These are phyloP conservation scores for Globisporangium solare DNA, from an alignment of 352 stramenopile genomes.

Conservation along the genomic window DNA sequence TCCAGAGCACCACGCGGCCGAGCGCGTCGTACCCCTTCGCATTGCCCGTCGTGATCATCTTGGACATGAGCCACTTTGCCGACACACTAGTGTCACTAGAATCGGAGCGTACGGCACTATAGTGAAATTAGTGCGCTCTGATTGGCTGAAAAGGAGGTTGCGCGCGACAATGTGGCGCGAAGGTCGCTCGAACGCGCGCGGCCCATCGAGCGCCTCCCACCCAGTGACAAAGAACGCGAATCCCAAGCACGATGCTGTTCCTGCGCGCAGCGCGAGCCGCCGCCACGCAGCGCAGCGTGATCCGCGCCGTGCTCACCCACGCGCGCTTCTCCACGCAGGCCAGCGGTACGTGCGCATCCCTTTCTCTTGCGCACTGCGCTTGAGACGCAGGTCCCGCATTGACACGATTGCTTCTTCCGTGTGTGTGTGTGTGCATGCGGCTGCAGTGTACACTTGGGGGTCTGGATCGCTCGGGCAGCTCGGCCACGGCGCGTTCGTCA, in stretches of 20 bases:
- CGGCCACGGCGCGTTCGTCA: slow-evolving; percentile 72
- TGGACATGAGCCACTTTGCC: background rate
- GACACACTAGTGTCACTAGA: background rate
- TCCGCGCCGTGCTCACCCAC: slow-evolving; percentile 17
- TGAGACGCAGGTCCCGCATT: no score
- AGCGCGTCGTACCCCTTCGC: slow-evolving; percentile 33
- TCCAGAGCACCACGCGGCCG: slow-evolving; percentile 48
- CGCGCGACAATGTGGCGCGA: slow-evolving; percentile 14
- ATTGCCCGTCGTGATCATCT: slow-evolving; percentile 44
- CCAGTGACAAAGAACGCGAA: slow-evolving; percentile 3
- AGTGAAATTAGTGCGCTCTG: background rate
- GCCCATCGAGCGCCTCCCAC: background rate
- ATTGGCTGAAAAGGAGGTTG: slow-evolving; percentile 6
- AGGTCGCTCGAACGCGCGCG: slow-evolving; percentile 21
- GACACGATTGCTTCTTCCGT: no score
- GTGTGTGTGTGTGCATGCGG: background rate
- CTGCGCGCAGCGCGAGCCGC: slow-evolving; percentile 34
- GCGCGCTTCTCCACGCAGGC: slow-evolving; percentile 54
- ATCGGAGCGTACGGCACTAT: background rate
- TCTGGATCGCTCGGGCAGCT: slow-evolving; percentile 83
- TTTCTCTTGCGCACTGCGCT: background rate
- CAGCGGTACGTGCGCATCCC: slow-evolving; percentile 33
- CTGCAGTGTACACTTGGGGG: slow-evolving; percentile 78
- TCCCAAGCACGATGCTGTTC: slow-evolving; percentile 43
- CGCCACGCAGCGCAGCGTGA: slow-evolving; percentile 13